Conservation (phyloP, 2,329 filamentous ascomycete species). For the Escovopsis sp. region DNA sequence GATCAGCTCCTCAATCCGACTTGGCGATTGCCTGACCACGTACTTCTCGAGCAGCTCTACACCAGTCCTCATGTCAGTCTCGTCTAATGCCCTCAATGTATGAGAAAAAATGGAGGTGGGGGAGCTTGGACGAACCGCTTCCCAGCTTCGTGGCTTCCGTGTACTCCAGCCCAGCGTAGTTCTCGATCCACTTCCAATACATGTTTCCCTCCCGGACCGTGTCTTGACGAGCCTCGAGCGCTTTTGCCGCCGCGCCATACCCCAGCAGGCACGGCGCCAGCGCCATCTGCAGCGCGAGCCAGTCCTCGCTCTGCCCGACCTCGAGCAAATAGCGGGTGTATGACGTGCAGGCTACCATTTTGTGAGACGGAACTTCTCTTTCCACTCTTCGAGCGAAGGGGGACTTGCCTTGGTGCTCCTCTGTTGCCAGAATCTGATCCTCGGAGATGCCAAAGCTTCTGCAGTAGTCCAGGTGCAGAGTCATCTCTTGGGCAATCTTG, state of each 20-base stretch:
- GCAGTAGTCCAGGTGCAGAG: conserved; percentile 72
- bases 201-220: conserved; percentile 50
- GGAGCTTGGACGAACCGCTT: conserved; percentile 35
- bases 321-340: conserved; percentile 82
- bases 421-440: conserved; percentile 54
- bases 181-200: conserved; percentile 87
- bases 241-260: conserved; percentile 64
- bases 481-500: conserved; percentile 67
- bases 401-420: conserved; percentile 55
- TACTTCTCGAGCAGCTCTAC: conserved; percentile 62
- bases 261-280: conserved; percentile 82
- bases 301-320: conserved; percentile 75
- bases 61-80: not conserved
- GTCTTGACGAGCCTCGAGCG: conserved; percentile 48
- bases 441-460: conserved; percentile 62
- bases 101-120: not conserved
- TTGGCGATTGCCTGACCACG: conserved; percentile 56
- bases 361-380: not conserved
- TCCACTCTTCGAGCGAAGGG: not conserved
- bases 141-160: conserved; percentile 54
- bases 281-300: conserved; percentile 71
- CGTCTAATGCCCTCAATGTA: too few relatives aligned
- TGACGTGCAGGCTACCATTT: conserved; percentile 50
- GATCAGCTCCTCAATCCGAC: conserved; percentile 66
- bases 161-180: conserved; percentile 75